phyloP scores from a whole-genome alignment of 2,329 filamentous ascomycete genomes.

The Xylaria sp. region DNA sequence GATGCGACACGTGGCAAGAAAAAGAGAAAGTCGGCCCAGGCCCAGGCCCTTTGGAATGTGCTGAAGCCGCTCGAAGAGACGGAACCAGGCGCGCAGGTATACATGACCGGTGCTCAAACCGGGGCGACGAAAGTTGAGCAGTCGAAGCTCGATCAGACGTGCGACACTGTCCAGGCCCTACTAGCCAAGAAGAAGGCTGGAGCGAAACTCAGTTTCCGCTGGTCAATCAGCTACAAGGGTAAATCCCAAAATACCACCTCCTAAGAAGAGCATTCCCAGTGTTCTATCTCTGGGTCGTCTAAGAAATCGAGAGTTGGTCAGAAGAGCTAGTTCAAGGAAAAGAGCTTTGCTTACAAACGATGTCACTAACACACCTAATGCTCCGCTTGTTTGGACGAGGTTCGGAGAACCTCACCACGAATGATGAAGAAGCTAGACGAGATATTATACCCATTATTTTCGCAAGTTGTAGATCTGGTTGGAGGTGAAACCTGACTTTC shows the following conservation, averaged over 20 bases:
- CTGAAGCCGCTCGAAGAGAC: neutral
- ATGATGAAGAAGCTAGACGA: too few relatives aligned
- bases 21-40: neutral
- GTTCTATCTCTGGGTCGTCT: too few relatives aligned
- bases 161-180: neutral
- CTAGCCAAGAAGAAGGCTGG: neutral
- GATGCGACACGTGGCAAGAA: neutral
- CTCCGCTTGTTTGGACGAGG: too few relatives aligned
- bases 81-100: neutral
- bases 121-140: neutral
- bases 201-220: neutral
- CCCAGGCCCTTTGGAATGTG: neutral
- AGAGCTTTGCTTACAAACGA: too few relatives aligned
- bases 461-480: too few relatives aligned
- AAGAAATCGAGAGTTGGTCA: too few relatives aligned
- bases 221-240: neutral
- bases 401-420: too few relatives aligned
- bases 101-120: neutral
- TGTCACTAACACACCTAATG: too few relatives aligned
- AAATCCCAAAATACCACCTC: too few relatives aligned
- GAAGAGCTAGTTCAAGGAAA: too few relatives aligned
- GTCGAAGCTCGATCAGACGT: neutral
- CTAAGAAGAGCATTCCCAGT: neutral
- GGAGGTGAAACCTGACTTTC: too few relatives aligned
- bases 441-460: too few relatives aligned